These are phyloP conservation scores for Graphilbum ipis-grandicollis DNA, from an alignment of 2,329 filamentous ascomycete species.

Conservation along the genomic window DNA sequence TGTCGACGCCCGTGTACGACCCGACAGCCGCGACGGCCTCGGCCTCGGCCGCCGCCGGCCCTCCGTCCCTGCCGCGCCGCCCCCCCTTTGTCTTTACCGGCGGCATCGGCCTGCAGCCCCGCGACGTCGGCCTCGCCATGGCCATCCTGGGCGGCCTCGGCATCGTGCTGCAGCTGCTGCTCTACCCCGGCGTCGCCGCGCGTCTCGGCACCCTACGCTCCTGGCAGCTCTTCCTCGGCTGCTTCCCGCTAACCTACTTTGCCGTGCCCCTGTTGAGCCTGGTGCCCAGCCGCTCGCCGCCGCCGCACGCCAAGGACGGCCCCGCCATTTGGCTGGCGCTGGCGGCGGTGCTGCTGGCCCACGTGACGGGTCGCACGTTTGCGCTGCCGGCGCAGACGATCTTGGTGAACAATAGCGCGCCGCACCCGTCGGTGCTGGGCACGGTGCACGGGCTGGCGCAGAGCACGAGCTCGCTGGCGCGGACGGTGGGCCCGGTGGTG, in stretches of 20 bases:
- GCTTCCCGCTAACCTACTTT: constrained; percentile 55
- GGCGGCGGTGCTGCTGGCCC: constrained; percentile 41
- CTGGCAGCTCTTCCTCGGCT: constrained; percentile 49
- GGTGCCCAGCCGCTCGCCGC: constrained; percentile 35
- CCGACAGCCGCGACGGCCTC: no score
- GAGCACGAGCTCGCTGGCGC: constrained; percentile 37
- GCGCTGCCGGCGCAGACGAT: constrained; percentile 40
- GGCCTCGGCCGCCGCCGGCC: no score
- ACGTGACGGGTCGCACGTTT: constrained; percentile 60
- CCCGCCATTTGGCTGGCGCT: constrained; percentile 47
- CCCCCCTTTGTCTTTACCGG: constrained; percentile 51
- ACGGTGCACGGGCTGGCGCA: constrained; percentile 40
- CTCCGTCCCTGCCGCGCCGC: constrained; percentile 16
- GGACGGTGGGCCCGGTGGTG: constrained; percentile 42
- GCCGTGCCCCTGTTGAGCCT: constrained; percentile 54
- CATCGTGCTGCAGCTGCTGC: constrained; percentile 52
- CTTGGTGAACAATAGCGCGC: constrained; percentile 41
- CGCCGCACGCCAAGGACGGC: constrained; percentile 35
- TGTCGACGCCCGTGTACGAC: constrained; percentile 50
- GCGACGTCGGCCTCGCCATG: constrained; percentile 60
- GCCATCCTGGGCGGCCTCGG: constrained; percentile 60
- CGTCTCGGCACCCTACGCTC: constrained; percentile 50
- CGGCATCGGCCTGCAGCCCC: constrained; percentile 56
- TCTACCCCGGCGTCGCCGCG: constrained; percentile 52
- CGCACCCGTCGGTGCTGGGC: constrained; percentile 37